These are phyloP conservation scores for Brettanomyces sp. DNA, from an alignment of 805 yeast species.

Conservation along the genomic window DNA sequence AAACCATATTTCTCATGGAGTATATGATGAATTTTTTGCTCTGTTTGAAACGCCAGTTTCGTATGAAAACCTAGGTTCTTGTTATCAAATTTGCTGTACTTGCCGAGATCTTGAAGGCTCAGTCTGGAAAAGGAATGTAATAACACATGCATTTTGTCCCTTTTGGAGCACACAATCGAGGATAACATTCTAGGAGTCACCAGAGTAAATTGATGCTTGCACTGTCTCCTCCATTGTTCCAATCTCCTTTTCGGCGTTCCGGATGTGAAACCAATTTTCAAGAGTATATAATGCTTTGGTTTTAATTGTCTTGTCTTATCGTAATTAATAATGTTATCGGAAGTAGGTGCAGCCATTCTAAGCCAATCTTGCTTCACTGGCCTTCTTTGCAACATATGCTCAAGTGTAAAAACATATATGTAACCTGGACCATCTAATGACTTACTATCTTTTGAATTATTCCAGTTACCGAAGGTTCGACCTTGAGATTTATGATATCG, in stretches of 20 bases:
- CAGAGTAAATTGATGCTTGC: slow-evolving; percentile 36
- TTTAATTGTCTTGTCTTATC: slow-evolving; percentile 27
- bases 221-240: slow-evolving; percentile 43
- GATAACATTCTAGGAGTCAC: slow-evolving; percentile 25
- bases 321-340: slow-evolving; percentile 5
- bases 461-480: background rate
- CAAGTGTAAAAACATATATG: slow-evolving; percentile 42
- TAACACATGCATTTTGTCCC: slow-evolving; percentile 10
- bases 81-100: slow-evolving; percentile 14
- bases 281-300: slow-evolving; percentile 29
- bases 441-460: background rate
- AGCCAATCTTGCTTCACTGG: slow-evolving; percentile 29
- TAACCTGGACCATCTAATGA: slow-evolving; percentile 23
- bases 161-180: slow-evolving; percentile 10
- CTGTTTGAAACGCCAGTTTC: slow-evolving; percentile 27
- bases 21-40: slow-evolving; percentile 30
- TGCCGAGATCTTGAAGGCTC: background rate
- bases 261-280: slow-evolving; percentile 49
- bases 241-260: slow-evolving; percentile 33
- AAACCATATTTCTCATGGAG: slow-evolving; percentile 33
- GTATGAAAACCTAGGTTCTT: slow-evolving; percentile 28
- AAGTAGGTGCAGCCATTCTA: slow-evolving; percentile 24
- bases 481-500: slow-evolving; percentile 21
- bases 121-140: slow-evolving; percentile 6
- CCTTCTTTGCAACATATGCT: slow-evolving; percentile 24